Evolutionary conservation across 192 early-diverging fungal genomes (phyloP).

Genomic region (Chytriomyces sp.): DNA sequence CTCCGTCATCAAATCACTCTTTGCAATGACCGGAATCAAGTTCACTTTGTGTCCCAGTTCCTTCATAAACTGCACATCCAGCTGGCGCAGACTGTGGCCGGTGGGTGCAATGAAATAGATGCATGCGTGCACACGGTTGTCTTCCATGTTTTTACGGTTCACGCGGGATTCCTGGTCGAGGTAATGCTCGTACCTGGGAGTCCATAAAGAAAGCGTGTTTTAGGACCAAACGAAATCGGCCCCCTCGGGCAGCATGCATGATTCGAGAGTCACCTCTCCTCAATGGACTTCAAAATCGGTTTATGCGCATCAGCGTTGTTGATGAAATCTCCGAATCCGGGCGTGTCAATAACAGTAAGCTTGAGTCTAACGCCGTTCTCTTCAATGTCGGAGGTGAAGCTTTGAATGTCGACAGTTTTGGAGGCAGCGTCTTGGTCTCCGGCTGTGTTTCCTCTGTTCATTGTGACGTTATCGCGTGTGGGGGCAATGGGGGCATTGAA

Average conservation of each 20-base stretch:
- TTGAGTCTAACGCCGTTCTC: slow-evolving; percentile 98
- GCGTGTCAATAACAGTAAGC: slow-evolving; percentile 97
- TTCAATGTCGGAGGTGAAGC: slow-evolving; percentile 51
- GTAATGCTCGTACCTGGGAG: slow-evolving; percentile 85
- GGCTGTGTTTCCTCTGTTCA: slow-evolving; percentile 75
- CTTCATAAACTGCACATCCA: slow-evolving; percentile 98
- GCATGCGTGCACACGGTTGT: slow-evolving; percentile 89
- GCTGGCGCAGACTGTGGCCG: slow-evolving; percentile 87
- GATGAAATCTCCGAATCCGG: slow-evolving; percentile 76
- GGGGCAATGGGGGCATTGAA: slow-evolving; percentile 82
- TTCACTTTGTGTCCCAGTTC: slow-evolving; percentile 91
- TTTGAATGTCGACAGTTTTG: slow-evolving; percentile 66
- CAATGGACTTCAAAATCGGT: slow-evolving; percentile 92
- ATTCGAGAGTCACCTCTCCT: slow-evolving; percentile 86
- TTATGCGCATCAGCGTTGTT: slow-evolving; percentile 83
- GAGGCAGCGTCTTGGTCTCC: slow-evolving; percentile 71
- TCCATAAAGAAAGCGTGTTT: not conserved
- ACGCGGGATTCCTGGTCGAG: slow-evolving; percentile 81
- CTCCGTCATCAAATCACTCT: slow-evolving; percentile 96
- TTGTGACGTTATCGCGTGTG: slow-evolving; percentile 76
- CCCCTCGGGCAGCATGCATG: not conserved
- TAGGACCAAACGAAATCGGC: not conserved
- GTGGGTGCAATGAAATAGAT: slow-evolving; percentile 99
- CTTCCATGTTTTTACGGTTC: slow-evolving; percentile 59
- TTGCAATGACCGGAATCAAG: slow-evolving; percentile 98